Percentiles rank a stretch among this genome's conserved stretches.
phyloP scores from a whole-genome alignment of 1,284 basidiomycete species.

The Crucibulum parvulum region DNA sequence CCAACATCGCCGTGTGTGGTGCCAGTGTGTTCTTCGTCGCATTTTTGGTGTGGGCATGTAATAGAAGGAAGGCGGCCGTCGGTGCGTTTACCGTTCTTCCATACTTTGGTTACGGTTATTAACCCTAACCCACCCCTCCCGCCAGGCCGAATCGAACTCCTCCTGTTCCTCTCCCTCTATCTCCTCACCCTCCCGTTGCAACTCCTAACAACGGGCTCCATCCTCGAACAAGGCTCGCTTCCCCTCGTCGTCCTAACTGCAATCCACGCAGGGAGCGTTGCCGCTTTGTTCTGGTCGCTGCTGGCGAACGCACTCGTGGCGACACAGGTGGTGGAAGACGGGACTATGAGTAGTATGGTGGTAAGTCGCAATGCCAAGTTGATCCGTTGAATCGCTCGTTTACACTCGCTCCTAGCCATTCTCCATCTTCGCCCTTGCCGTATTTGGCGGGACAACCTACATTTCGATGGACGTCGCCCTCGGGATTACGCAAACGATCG shows the following conservation, averaged over 20 bases:
- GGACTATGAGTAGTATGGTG: slow-evolving; percentile 72
- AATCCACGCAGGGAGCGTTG: slow-evolving; percentile 75
- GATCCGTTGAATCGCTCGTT: neutral
- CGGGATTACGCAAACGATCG: slow-evolving; percentile 65
- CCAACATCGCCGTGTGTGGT: too few species aligned
- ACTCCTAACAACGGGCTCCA: slow-evolving; percentile 78
- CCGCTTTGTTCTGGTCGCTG: slow-evolving; percentile 78
- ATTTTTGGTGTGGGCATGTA: too few species aligned
- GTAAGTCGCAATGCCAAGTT: slow-evolving; percentile 47
- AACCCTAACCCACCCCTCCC: neutral
- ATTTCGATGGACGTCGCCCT: slow-evolving; percentile 82
- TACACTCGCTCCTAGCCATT: slow-evolving; percentile 57
- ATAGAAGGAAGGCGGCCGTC: too few species aligned
- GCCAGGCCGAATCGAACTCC: slow-evolving; percentile 73
- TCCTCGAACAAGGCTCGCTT: slow-evolving; percentile 80
- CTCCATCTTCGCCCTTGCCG: slow-evolving; percentile 59
- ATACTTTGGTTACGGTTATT: neutral
- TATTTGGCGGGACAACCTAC: slow-evolving; percentile 78
- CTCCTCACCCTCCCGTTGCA: slow-evolving; percentile 78
- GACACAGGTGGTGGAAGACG: slow-evolving; percentile 86
- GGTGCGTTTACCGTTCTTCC: too few species aligned
- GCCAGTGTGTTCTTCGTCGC: too few species aligned
- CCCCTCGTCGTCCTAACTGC: slow-evolving; percentile 76
- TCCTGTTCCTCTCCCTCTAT: slow-evolving; percentile 70
- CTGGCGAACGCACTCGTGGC: slow-evolving; percentile 83